phyloP scores from a whole-genome alignment of 768 basidiomycete genomes.

The Termitomyces sp. region DNA sequence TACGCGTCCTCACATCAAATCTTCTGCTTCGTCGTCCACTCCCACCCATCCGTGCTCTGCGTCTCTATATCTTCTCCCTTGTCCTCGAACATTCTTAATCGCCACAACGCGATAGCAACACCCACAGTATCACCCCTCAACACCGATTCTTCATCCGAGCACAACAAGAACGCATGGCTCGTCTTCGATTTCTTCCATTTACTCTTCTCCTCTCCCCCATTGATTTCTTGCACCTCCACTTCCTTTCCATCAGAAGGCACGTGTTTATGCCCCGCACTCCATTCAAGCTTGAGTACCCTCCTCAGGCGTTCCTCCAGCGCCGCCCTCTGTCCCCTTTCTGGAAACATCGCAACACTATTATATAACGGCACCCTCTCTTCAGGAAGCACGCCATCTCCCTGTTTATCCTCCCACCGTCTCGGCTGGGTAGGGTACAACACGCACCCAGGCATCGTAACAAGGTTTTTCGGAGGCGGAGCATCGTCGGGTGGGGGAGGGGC shows the following conservation, averaged over 20 bases:
- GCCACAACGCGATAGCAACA: conserved; percentile 74
- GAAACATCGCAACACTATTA: conserved; percentile 64
- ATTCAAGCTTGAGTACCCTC: conserved; percentile 47
- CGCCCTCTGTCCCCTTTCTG: conserved; percentile 56
- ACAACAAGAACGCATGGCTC: conserved; percentile 71
- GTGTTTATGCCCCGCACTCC: conserved; percentile 17
- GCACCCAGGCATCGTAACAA: not conserved
- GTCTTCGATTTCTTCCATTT: conserved; percentile 15
- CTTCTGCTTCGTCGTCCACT: not conserved
- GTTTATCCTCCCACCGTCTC: not conserved
- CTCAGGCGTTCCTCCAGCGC: conserved; percentile 48
- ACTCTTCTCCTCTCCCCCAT: not conserved
- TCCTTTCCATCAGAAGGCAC: not conserved
- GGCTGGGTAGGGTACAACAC: not conserved
- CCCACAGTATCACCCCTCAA: conserved; percentile 58
- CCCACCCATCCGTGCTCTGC: conserved; percentile 12
- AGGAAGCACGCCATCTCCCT: conserved; percentile 7
- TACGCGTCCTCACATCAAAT: not conserved
- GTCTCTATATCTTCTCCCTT: conserved; percentile 35
- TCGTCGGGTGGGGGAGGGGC: not conserved
- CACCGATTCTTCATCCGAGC: conserved; percentile 45
- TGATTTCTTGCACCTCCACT: not conserved
- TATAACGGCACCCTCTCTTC: conserved; percentile 55
- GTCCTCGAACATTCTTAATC: conserved; percentile 75
- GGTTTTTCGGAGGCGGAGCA: not conserved